Evolutionary conservation across 2,329 filamentous ascomycete genomes (phyloP).

Genomic region (Aspergillus pseudonomiae): DNA sequence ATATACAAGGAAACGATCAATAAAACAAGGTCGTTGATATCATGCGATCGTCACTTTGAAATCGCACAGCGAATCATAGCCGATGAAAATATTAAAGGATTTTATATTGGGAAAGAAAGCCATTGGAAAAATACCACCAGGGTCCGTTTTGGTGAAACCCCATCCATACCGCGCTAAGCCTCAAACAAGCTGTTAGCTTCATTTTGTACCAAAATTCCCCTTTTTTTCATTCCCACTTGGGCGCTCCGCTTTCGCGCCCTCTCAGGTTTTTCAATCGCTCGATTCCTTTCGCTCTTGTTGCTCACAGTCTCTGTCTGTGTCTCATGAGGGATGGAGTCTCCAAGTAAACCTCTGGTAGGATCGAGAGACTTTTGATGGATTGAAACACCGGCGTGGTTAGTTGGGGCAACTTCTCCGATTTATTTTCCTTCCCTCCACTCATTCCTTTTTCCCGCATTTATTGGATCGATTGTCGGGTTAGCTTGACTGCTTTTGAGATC

Average conservation of each 20-base stretch:
- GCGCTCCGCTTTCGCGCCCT: constrained; percentile 22
- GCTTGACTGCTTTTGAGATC: constrained; percentile 13
- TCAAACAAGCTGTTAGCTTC: constrained; percentile 21
- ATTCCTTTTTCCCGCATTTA: constrained; percentile 11
- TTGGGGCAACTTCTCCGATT: constrained; percentile 18
- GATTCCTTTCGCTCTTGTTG: constrained; percentile 13
- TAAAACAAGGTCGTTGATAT: constrained; percentile 9
- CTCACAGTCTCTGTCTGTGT: constrained; percentile 7
- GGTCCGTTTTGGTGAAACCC: not conserved
- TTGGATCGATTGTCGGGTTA: constrained; percentile 14
- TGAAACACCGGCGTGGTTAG: constrained; percentile 13
- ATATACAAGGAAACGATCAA: constrained; percentile 1
- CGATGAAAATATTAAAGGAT: not conserved
- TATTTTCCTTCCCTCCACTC: constrained; percentile 18
- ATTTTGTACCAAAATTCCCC: constrained; percentile 5
- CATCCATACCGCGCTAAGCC: constrained; percentile 17
- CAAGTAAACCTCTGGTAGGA: constrained; percentile 33
- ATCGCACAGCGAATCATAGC: constrained; percentile 1
- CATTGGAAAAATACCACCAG: not conserved
- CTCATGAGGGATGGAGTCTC: constrained; percentile 23
- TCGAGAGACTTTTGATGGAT: constrained; percentile 28
- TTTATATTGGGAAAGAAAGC: not conserved
- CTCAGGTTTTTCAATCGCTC: constrained; percentile 11
- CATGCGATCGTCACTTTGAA: constrained; percentile 4
- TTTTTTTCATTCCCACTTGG: constrained; percentile 22